A percentile compares a stretch with the other conserved stretches of the same genome.
Evolutionary conservation across 2,329 filamentous ascomycete genomes (phyloP).

Genomic region (Dothideomycetes sp.): DNA sequence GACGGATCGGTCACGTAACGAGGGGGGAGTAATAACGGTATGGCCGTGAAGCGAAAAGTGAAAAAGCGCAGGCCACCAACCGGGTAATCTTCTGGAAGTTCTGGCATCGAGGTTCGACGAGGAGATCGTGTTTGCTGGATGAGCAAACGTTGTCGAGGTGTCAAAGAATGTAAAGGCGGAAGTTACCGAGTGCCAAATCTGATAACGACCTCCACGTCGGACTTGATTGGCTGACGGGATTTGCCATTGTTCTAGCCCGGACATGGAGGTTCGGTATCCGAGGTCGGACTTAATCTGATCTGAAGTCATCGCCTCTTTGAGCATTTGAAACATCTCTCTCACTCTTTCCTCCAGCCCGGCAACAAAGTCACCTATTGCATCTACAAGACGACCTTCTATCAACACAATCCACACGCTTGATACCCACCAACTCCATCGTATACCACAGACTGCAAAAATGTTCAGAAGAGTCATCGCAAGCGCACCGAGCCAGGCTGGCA

Average conservation of each 20-base stretch:
- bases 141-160: background rate
- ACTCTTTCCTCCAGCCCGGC: no score
- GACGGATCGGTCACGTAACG: no score
- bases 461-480: slow-evolving; percentile 46
- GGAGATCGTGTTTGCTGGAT: no score
- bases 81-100: no score
- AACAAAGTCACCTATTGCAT: background rate
- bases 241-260: background rate
- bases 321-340: background rate
- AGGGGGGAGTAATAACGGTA: no score
- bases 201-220: background rate
- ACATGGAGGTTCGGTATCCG: background rate
- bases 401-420: background rate
- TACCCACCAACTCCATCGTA: background rate
- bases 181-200: background rate
- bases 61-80: background rate
- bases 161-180: background rate
- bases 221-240: background rate
- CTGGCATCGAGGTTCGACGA: no score
- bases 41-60: no score
- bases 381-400: background rate
- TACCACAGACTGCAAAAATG: slow-evolving; percentile 27
- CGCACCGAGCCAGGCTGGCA: slow-evolving; percentile 41
- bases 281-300: background rate
- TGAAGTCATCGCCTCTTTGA: background rate